phyloP scores from a whole-genome alignment of 805 yeast species.

The Spathaspora passalidarum region DNA sequence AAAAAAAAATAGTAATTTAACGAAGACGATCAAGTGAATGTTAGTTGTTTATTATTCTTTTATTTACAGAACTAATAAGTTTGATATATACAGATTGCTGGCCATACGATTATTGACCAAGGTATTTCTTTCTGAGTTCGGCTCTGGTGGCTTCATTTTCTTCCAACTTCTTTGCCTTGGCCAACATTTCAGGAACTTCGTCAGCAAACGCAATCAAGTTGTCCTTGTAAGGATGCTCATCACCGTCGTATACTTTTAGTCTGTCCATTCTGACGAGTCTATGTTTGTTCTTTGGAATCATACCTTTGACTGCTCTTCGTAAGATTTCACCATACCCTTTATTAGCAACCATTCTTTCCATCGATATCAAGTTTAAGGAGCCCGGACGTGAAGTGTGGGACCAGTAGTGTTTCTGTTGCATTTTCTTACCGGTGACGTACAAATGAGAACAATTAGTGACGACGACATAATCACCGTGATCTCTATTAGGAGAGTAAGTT shows the following conservation, averaged over 20 bases:
- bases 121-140: constrained; percentile 35
- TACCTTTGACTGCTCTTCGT: constrained; percentile 85
- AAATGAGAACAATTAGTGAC: constrained; percentile 87
- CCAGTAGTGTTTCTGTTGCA: constrained; percentile 80
- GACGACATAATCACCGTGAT: constrained; percentile 95
- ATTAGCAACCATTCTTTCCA: constrained; percentile 71
- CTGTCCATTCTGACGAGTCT: constrained; percentile 79
- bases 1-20: neutral
- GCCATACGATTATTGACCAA: constrained; percentile 11
- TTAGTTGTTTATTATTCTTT: no score
- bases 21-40: no score
- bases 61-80: neutral
- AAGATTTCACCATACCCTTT: constrained; percentile 88
- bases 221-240: constrained; percentile 79
- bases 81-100: constrained; percentile 2
- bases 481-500: constrained; percentile 64
- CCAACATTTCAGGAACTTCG: constrained; percentile 54
- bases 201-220: constrained; percentile 86
- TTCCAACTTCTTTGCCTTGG: constrained; percentile 40
- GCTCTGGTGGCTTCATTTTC: constrained; percentile 27
- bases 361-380: constrained; percentile 73
- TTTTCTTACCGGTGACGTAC: constrained; percentile 81
- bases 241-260: constrained; percentile 82
- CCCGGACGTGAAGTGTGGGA: constrained; percentile 91
- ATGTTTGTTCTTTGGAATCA: constrained; percentile 90